These are phyloP conservation scores for Phylloporus sp. DNA, from an alignment of 768 basidiomycete genomes.

Conservation along the genomic window DNA sequence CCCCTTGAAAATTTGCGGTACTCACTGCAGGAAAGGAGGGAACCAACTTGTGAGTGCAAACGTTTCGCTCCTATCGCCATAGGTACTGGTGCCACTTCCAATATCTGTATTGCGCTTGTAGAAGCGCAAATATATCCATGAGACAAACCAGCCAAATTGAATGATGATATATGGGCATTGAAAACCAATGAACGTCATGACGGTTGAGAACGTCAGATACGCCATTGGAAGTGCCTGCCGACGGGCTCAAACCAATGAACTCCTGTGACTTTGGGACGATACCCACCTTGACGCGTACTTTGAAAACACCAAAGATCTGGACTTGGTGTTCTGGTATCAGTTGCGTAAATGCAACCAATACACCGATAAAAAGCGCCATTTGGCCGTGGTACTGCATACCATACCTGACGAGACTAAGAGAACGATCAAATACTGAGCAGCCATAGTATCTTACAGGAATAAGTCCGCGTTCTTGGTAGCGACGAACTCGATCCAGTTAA, in stretches of 20 bases:
- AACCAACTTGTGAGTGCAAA: slow-evolving; percentile 96
- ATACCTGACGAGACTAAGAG: slow-evolving; percentile 49
- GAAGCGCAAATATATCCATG: slow-evolving; percentile 95
- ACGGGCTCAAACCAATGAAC: slow-evolving; percentile 3
- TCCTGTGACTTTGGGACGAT: neutral
- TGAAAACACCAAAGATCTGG: slow-evolving; percentile 81
- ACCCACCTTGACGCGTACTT: slow-evolving; percentile 83
- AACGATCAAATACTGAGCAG: slow-evolving; percentile 3
- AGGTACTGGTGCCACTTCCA: slow-evolving; percentile 58
- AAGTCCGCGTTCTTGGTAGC: slow-evolving; percentile 65
- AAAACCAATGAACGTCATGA: slow-evolving; percentile 77
- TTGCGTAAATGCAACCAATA: slow-evolving; percentile 96
- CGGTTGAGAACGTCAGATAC: slow-evolving; percentile 85
- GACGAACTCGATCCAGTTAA: slow-evolving; percentile 85
- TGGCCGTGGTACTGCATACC: slow-evolving; percentile 90
- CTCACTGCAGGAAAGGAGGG: slow-evolving; percentile 91
- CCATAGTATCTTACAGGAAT: slow-evolving; percentile 61
- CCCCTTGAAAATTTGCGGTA: slow-evolving; percentile 15
- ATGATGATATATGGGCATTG: slow-evolving; percentile 91
- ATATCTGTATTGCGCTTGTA: slow-evolving; percentile 84
- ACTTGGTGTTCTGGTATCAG: slow-evolving; percentile 98
- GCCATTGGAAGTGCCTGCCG: slow-evolving; percentile 89
- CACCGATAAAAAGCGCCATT: slow-evolving; percentile 83
- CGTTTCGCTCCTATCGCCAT: slow-evolving; percentile 95
- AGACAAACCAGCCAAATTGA: slow-evolving; percentile 98